Evolutionary conservation across 2,329 filamentous ascomycete species (phyloP).

Genomic region (Cladosporium sp.): DNA sequence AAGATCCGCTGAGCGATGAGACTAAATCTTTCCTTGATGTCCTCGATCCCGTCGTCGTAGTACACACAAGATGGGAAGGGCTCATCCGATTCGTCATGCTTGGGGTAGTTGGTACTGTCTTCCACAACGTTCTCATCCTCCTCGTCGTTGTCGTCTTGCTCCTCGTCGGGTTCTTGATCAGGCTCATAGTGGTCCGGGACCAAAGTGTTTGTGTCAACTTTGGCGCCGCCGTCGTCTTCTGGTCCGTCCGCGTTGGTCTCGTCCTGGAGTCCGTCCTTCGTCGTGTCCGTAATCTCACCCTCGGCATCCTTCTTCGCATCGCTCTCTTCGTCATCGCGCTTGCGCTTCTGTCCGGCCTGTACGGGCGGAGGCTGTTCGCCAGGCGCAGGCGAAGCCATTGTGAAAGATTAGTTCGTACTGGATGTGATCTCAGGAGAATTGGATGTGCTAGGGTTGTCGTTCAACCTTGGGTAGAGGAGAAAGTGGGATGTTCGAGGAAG

Average conservation of each 20-base stretch:
- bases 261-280: too few species aligned
- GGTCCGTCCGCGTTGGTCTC: neutral
- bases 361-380: neutral
- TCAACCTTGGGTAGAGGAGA: neutral
- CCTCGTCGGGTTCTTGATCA: neutral
- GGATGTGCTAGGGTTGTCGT: neutral
- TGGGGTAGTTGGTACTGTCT: conserved; percentile 1
- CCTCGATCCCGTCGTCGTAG: conserved; percentile 20
- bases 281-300: neutral
- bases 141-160: neutral
- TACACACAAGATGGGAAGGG: conserved; percentile 18
- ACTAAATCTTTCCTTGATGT: conserved; percentile 7
- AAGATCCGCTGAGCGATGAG: conserved; percentile 3
- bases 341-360: neutral
- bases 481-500: neutral
- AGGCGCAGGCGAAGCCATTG: conserved; percentile 1
- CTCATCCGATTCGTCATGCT: conserved; percentile 19
- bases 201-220: neutral
- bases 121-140: conserved; percentile 16
- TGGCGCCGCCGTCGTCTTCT: conserved; percentile 6
- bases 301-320: neutral
- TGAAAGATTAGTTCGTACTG: neutral
- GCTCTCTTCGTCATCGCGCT: neutral
- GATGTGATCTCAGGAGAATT: neutral
- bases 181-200: conserved; percentile 4